Conservation (phyloP, 1,284 basidiomycete genomes). For the Abortiporus biennis region DNA sequence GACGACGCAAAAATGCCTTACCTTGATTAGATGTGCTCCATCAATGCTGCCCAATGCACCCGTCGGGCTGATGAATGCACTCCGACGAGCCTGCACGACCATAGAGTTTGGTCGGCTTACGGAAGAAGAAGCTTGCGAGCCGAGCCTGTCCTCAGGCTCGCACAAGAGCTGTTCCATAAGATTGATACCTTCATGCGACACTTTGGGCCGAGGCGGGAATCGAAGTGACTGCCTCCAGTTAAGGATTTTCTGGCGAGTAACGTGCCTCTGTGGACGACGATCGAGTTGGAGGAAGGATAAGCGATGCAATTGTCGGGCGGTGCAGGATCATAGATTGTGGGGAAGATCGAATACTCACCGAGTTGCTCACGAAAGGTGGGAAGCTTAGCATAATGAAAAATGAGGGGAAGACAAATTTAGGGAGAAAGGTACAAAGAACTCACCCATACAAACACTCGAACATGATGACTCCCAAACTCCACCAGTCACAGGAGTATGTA, state of each 20-base stretch:
- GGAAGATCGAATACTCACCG: constrained; percentile 48
- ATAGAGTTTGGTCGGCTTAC: constrained; percentile 73
- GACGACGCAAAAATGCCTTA: constrained; percentile 25
- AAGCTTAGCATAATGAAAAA: constrained; percentile 46
- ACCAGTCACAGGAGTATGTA: constrained; percentile 95
- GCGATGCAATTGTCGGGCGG: not conserved
- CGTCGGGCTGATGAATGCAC: constrained; percentile 57
- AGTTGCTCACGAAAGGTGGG: constrained; percentile 90
- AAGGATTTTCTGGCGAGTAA: constrained; percentile 87
- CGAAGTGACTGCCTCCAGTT: constrained; percentile 88
- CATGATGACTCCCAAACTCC: constrained; percentile 94
- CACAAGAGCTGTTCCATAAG: constrained; percentile 87
- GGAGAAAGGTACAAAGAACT: constrained; percentile 25
- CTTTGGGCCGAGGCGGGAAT: constrained; percentile 80
- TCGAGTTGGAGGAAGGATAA: constrained; percentile 5
- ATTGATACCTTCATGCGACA: constrained; percentile 82
- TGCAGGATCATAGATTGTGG: not conserved
- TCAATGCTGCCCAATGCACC: constrained; percentile 53
- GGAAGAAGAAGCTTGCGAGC: constrained; percentile 63
- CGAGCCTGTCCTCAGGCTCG: constrained; percentile 91
- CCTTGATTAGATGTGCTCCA: constrained; percentile 87
- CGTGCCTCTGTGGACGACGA: constrained; percentile 56
- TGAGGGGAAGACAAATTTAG: constrained; percentile 11
- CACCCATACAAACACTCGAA: constrained; percentile 87
- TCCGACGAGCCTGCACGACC: constrained; percentile 67